phyloP scores from a whole-genome alignment of 2,329 filamentous ascomycete genomes.

The Colletotrichum liaoningense region DNA sequence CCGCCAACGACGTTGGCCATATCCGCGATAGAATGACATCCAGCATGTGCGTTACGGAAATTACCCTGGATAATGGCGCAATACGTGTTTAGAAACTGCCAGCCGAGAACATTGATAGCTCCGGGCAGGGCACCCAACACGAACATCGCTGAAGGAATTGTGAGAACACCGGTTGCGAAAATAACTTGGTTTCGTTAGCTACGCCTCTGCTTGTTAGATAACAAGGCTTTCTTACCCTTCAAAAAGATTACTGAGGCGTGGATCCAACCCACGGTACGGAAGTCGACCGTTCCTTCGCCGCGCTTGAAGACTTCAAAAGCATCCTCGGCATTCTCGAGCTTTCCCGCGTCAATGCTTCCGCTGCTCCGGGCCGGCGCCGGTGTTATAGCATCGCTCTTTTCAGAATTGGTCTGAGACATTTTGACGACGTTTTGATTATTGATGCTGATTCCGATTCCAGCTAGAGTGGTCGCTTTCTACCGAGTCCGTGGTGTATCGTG shows the following conservation, averaged over 20 bases:
- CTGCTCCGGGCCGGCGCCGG: conserved; percentile 37
- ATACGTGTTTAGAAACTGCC: conserved; percentile 54
- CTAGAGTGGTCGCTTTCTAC: neutral
- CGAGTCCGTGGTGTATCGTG: neutral
- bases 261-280: conserved; percentile 60
- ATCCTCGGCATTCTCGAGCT: conserved; percentile 42
- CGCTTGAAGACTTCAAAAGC: conserved; percentile 58
- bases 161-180: conserved; percentile 56
- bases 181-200: conserved; percentile 43
- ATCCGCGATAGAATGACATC: conserved; percentile 58
- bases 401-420: conserved; percentile 34
- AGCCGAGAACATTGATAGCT: conserved; percentile 55
- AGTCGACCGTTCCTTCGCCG: conserved; percentile 55
- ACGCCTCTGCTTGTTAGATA: neutral
- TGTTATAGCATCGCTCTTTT: conserved; percentile 38
- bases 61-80: conserved; percentile 52
- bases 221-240: conserved; percentile 44
- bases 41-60: conserved; percentile 51
- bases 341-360: conserved; percentile 39
- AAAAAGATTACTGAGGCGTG: conserved; percentile 60
- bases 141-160: conserved; percentile 55
- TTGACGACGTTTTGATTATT: neutral
- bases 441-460: neutral
- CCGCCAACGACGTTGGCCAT: conserved; percentile 70
- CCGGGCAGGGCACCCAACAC: conserved; percentile 55